phyloP scores from a whole-genome alignment of 192 early-diverging fungal species.

The Backusella liffmaniae region DNA sequence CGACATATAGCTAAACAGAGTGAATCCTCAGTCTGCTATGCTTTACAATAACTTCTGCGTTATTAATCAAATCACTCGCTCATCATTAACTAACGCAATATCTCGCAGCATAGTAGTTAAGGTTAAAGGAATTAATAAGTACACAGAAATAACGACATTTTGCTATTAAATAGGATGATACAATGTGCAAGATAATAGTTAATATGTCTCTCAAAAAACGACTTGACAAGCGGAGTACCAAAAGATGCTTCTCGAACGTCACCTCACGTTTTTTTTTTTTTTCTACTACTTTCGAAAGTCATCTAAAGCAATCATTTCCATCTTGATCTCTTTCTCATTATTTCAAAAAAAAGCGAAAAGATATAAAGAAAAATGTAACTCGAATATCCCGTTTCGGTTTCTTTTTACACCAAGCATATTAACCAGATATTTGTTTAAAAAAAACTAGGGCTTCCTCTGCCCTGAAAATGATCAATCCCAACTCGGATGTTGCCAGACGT shows the following conservation, averaged over 20 bases:
- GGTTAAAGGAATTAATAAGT: background rate
- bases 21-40: too few relatives aligned
- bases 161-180: background rate
- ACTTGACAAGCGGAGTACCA: background rate
- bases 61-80: too few relatives aligned
- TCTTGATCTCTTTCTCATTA: background rate
- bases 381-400: background rate
- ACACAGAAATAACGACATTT: background rate
- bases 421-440: background rate
- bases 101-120: too few relatives aligned
- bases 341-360: background rate
- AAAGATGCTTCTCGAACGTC: background rate
- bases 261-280: constrained; percentile 1
- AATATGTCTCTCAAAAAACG: too few relatives aligned
- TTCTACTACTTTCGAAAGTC: background rate
- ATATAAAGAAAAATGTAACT: background rate
- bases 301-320: background rate
- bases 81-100: too few relatives aligned
- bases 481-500: constrained; percentile 96
- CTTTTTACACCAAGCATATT: background rate
- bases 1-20: too few relatives aligned
- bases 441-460: constrained; percentile 61
- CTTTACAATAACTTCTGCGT: too few relatives aligned
- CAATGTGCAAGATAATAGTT: too few relatives aligned
- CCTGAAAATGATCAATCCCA: constrained; percentile 94